Evolutionary conservation across 176 grass and related monocot species (phyloP), one percentile per base, ranked within the genome.

Genomic region (Dactylis glomerata): DNA sequence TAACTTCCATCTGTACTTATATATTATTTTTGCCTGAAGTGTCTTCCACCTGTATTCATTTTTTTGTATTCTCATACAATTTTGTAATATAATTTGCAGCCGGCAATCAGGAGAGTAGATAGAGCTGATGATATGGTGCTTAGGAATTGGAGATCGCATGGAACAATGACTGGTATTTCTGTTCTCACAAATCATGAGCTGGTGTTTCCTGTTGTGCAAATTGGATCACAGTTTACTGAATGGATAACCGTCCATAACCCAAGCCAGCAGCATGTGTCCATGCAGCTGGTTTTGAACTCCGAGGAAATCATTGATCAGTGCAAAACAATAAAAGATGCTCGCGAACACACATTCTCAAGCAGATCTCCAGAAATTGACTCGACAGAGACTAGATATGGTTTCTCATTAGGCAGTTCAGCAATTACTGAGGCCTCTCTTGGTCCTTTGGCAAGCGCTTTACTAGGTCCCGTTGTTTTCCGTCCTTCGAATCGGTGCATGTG

Each of bases 391-490:
- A 98, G 89, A 80, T 90, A 93, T 85, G 96, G 96, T 51, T 98
- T 98, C 93, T 98, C 93, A 14, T 68, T 95, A 42, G 78, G 81
- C 24, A 86, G 79, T 83, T 75, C 87, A 85, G 88, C 89, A 89
- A 83, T 90, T 69, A 96, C 81, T 27, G 93, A 94, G 61, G 88
- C 82, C 20, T 40, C 63, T 80, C 69, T 98, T 62, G 83, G 91
- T 52, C 96, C 96, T 76, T 86, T 15, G 45, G 87, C 78, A 23
- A 93, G 84, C 30, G 87, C 86, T 76, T 82, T 75, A 41, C 86
- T 99, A 76, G 96, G 96, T 61, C 96, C 93, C 41, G 63, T 99
- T 83, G 57, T 99, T 80, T 99, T 99, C 47, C 96, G 87, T 67
- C 96, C 96, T 3, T 96, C 96, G 23, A 94, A 93, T 69, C 38